Conservation (phyloP, 2,329 filamentous ascomycete species). For the Aspergillus flavus region DNA sequence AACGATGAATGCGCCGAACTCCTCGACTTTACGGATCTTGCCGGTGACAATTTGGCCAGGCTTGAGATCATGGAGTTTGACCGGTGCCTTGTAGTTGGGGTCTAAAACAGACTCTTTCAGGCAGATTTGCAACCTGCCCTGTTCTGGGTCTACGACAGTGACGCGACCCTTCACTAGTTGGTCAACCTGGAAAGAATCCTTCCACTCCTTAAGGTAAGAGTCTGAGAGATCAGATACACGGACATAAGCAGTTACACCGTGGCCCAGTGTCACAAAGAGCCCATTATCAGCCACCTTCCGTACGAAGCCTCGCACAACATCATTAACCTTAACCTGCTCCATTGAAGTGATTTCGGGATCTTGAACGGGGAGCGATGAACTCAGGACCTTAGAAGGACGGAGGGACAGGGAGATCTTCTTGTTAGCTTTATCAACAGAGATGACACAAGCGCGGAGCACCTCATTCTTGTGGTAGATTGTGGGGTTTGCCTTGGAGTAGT, state of each 20-base stretch:
- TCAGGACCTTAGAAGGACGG: constrained; percentile 84
- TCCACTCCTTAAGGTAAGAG: constrained; percentile 92
- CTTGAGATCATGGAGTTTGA: constrained; percentile 76
- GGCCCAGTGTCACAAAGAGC: constrained; percentile 81
- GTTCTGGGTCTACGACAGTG: constrained; percentile 67
- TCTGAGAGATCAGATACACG: constrained; percentile 89
- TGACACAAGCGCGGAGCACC: constrained; percentile 81
- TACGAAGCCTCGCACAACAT: constrained; percentile 86
- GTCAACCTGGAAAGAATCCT: constrained; percentile 81
- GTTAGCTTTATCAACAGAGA: constrained; percentile 77
- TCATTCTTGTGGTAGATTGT: constrained; percentile 79
- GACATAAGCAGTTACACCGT: constrained; percentile 78
- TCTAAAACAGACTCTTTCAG: constrained; percentile 84
- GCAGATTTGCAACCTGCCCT: constrained; percentile 78
- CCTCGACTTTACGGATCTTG: constrained; percentile 88
- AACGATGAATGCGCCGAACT: constrained; percentile 93
- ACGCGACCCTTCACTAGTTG: constrained; percentile 90
- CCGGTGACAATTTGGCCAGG: constrained; percentile 82
- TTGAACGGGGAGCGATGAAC: constrained; percentile 76
- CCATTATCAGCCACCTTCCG: constrained; percentile 89
- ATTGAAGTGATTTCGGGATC: constrained; percentile 76
- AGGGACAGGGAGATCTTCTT: constrained; percentile 82
- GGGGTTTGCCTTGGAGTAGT: constrained; percentile 80
- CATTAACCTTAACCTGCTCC: constrained; percentile 72
- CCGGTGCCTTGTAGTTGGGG: constrained; percentile 71